Conservation (phyloP, 805 yeast species). For the Lipomyces spencermartinsiae region DNA sequence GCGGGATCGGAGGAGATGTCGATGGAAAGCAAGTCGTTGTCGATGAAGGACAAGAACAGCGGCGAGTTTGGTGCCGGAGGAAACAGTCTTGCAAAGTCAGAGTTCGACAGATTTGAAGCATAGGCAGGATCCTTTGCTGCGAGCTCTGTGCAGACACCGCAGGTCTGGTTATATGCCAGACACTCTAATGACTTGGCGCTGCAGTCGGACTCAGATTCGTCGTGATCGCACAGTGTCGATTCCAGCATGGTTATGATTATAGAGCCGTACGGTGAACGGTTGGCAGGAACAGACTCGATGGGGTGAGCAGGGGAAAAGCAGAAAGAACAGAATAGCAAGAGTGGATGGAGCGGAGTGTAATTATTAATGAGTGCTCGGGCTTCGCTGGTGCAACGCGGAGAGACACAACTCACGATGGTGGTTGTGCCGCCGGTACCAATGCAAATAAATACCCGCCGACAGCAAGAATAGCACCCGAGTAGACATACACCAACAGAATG, state of each 20-base stretch:
- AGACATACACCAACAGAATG: not conserved
- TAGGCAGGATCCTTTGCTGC: not conserved
- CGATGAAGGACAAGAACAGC: constrained; percentile 6
- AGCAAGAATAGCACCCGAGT: no score
- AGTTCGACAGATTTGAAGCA: not conserved
- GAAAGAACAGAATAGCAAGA: not conserved
- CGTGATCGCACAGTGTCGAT: not conserved
- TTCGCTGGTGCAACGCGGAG: constrained; percentile 1
- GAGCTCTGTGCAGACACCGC: constrained; percentile 3
- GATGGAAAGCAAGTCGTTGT: constrained; percentile 1
- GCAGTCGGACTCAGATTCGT: not conserved
- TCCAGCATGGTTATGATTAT: not conserved
- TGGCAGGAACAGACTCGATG: not conserved
- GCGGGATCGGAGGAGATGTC: constrained; percentile 7
- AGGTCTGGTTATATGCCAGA: not conserved
- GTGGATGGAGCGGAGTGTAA: constrained; percentile 2
- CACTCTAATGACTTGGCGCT: not conserved
- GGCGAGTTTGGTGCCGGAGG: constrained; percentile 7
- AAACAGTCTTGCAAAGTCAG: constrained; percentile 8
- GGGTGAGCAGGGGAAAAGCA: not conserved
- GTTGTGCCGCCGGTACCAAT: not conserved
- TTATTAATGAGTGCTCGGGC: not conserved
- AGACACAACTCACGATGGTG: not conserved
- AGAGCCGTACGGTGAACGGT: not conserved
- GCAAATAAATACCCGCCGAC: not conserved